A percentile compares a stretch with the other conserved stretches of the same genome.
phyloP scores from a whole-genome alignment of 306 rosid genomes.

The barrel medic (Medicago truncatula) region DNA sequence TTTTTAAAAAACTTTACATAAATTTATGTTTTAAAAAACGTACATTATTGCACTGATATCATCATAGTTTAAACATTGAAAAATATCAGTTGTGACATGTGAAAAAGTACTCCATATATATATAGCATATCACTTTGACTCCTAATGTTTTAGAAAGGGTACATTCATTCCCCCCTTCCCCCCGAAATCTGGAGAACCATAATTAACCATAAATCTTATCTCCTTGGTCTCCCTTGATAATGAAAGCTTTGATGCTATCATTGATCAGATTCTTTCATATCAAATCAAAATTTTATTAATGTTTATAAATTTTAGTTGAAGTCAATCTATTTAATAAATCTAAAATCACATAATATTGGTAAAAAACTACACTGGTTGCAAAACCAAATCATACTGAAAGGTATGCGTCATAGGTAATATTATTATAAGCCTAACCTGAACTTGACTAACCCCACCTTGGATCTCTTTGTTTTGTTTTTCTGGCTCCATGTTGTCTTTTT shows the following conservation, averaged over 20 bases:
- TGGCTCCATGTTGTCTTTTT: background rate
- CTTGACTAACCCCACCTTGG: background rate
- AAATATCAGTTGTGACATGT: background rate
- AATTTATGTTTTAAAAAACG: no score
- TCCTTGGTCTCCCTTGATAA: conserved; percentile 9
- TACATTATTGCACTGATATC: no score
- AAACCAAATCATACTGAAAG: background rate
- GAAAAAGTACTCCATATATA: conserved; percentile 1
- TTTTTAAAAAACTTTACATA: no score
- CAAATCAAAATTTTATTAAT: background rate
- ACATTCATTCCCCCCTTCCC: conserved; percentile 13
- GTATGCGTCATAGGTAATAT: background rate
- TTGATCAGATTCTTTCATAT: background rate
- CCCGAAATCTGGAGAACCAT: conserved; percentile 7
- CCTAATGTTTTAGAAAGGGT: conserved; percentile 15
- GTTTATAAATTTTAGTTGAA: background rate
- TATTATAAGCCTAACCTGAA: background rate
- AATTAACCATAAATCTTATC: background rate
- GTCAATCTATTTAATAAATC: background rate
- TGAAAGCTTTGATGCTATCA: conserved; percentile 5
- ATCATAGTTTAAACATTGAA: no score
- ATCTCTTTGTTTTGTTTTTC: background rate
- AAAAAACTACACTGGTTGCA: background rate
- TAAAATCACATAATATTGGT: background rate
- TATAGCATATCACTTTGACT: conserved; percentile 2